Evolutionary conservation across 2,329 filamentous ascomycete genomes (phyloP).

Genomic region (Penicillium sp.): DNA sequence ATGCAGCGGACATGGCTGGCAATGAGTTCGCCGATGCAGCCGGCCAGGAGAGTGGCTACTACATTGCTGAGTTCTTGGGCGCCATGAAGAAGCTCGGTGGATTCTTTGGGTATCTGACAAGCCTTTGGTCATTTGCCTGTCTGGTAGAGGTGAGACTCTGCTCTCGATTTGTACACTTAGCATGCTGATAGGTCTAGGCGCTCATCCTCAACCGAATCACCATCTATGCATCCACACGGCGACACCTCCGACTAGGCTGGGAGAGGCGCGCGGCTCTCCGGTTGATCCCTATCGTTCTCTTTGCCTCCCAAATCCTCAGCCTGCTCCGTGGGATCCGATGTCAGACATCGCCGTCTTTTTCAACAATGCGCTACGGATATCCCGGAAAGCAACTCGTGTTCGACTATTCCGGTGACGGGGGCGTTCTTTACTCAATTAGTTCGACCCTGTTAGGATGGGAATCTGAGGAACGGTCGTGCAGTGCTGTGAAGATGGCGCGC

Average conservation of each 20-base stretch:
- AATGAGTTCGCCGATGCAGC: slow-evolving; percentile 33
- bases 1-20: slow-evolving; percentile 31
- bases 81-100: slow-evolving; percentile 70
- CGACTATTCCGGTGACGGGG: slow-evolving; percentile 67
- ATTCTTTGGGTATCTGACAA: slow-evolving; percentile 85
- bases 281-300: slow-evolving; percentile 66
- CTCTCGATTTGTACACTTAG: not conserved
- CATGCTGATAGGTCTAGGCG: slow-evolving; percentile 49
- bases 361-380: slow-evolving; percentile 67
- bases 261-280: slow-evolving; percentile 68
- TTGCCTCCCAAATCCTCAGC: slow-evolving; percentile 64
- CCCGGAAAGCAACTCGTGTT: slow-evolving; percentile 62
- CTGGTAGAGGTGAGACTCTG: slow-evolving; percentile 63
- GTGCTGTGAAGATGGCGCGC: slow-evolving; percentile 69
- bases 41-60: slow-evolving; percentile 33
- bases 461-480: slow-evolving; percentile 71
- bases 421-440: slow-evolving; percentile 68
- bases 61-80: slow-evolving; percentile 46
- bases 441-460: slow-evolving; percentile 71
- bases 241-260: slow-evolving; percentile 74
- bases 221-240: slow-evolving; percentile 86
- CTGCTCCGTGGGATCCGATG: slow-evolving; percentile 86
- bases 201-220: slow-evolving; percentile 86
- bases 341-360: slow-evolving; percentile 76
- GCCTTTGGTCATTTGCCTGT: slow-evolving; percentile 87